Conservation (phyloP, 2,329 filamentous ascomycete species). For the Phyllosticta capitalensis region DNA sequence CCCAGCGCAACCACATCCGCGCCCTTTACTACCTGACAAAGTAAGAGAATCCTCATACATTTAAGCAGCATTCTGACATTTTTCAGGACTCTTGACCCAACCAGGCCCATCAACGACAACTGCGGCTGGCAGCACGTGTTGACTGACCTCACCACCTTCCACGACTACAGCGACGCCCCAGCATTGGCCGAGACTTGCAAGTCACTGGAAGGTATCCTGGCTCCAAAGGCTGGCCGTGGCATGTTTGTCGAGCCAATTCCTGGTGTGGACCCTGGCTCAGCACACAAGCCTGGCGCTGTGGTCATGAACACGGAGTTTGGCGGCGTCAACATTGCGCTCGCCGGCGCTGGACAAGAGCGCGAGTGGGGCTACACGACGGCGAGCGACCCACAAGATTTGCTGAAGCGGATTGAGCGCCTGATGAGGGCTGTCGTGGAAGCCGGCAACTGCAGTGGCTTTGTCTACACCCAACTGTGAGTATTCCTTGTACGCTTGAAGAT, state of each 20-base stretch:
- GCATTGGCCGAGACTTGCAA: slow-evolving; percentile 47
- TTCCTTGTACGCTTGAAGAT: background rate
- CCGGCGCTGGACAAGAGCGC: slow-evolving; percentile 25
- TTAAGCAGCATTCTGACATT: background rate
- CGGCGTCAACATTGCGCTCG: slow-evolving; percentile 54
- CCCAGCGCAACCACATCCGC: slow-evolving; percentile 56
- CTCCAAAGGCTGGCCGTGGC: slow-evolving; percentile 40
- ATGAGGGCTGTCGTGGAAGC: slow-evolving; percentile 48
- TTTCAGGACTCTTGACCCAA: slow-evolving; percentile 46
- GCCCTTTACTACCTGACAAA: slow-evolving; percentile 57
- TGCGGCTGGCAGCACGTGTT: slow-evolving; percentile 62
- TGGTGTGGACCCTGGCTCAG: slow-evolving; percentile 38
- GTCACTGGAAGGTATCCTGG: slow-evolving; percentile 45
- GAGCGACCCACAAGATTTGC: slow-evolving; percentile 48
- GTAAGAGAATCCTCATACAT: slow-evolving; percentile 24
- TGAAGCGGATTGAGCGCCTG: slow-evolving; percentile 49
- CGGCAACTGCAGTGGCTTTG: slow-evolving; percentile 52
- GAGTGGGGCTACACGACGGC: slow-evolving; percentile 64
- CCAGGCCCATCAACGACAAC: slow-evolving; percentile 59
- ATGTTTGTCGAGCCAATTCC: slow-evolving; percentile 46
- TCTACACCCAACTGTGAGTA: slow-evolving; percentile 56
- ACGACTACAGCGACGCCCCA: slow-evolving; percentile 54
- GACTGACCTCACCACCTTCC: slow-evolving; percentile 57
- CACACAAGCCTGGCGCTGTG: slow-evolving; percentile 46
- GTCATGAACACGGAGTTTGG: slow-evolving; percentile 60